phyloP scores from a whole-genome alignment of 495 filamentous ascomycete genomes.

The Terfezia boudieri region DNA sequence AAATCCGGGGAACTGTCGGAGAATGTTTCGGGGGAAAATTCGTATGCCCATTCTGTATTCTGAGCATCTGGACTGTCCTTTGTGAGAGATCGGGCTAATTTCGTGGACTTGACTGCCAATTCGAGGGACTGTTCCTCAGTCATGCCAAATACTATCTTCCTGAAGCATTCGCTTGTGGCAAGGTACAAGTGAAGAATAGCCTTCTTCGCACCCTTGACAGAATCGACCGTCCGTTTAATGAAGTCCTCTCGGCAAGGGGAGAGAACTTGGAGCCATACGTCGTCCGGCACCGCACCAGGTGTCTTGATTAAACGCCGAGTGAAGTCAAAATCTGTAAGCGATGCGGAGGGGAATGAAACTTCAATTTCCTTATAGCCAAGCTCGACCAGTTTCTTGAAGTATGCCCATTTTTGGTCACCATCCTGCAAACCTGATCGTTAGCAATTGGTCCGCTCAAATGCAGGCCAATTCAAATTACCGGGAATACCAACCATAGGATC shows the following conservation, averaged over 20 bases:
- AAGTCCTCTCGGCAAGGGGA: conserved; percentile 84
- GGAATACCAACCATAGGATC: conserved; percentile 55
- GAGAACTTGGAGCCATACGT: conserved; percentile 91
- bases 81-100: conserved; percentile 69
- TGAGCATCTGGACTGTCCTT: conserved; percentile 69
- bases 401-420: conserved; percentile 78
- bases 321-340: conserved; percentile 89
- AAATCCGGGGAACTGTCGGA: conserved; percentile 75
- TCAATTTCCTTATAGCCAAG: conserved; percentile 98
- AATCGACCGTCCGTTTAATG: conserved; percentile 75
- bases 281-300: conserved; percentile 64
- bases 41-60: conserved; percentile 76
- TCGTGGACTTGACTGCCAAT: conserved; percentile 68
- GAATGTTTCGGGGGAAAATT: conserved; percentile 94
- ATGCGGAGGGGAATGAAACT: conserved; percentile 84
- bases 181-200: conserved; percentile 95
- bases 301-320: conserved; percentile 73
- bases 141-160: conserved; percentile 70
- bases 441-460: not conserved
- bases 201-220: conserved; percentile 75
- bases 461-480: not conserved
- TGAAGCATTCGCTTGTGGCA: conserved; percentile 84
- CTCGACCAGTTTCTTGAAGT: conserved; percentile 83
- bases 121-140: conserved; percentile 59
- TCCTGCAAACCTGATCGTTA: conserved; percentile 30